These are phyloP conservation scores for Trichoderma cornu-damae DNA, from an alignment of 2,329 filamentous ascomycete genomes.

Conservation along the genomic window DNA sequence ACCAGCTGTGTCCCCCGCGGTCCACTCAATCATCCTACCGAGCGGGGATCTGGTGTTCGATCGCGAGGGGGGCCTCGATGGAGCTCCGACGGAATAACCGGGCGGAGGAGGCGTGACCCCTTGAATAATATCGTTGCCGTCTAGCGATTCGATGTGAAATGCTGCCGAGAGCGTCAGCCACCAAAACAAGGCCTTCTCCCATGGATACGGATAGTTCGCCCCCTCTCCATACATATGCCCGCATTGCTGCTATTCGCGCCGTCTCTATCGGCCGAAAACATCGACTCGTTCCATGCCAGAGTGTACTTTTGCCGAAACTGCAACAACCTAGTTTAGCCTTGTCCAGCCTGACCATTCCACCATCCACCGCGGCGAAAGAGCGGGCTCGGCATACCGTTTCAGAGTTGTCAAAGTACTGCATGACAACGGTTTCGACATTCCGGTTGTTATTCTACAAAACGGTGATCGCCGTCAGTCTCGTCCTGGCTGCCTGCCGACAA, in stretches of 20 bases:
- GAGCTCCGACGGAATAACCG: constrained; percentile 41
- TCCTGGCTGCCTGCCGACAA: background rate
- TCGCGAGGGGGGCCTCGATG: constrained; percentile 59
- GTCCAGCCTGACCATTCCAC: background rate
- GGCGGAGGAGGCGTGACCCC: constrained; percentile 40
- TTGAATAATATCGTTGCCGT: constrained; percentile 41
- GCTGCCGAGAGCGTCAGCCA: constrained; percentile 34
- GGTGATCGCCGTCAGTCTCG: constrained; percentile 4
- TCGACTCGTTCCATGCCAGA: constrained; percentile 49
- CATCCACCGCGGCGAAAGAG: background rate
- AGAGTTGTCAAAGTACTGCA: constrained; percentile 49
- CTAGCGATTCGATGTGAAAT: constrained; percentile 53
- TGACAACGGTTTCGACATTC: constrained; percentile 45
- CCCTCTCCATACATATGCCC: constrained; percentile 43
- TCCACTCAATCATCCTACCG: constrained; percentile 47
- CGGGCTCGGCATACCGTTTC: constrained; percentile 28
- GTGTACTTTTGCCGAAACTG: constrained; percentile 47
- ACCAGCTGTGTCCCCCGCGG: constrained; percentile 40
- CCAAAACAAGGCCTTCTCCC: background rate
- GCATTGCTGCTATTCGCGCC: constrained; percentile 40
- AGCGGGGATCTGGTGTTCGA: constrained; percentile 54
- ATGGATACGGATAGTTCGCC: background rate
- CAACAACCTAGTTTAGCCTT: constrained; percentile 4
- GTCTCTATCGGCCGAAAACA: constrained; percentile 50
- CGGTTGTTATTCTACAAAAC: constrained; percentile 41